These are phyloP conservation scores for Gymnopilus junonius DNA, from an alignment of 768 basidiomycete genomes.

Conservation along the genomic window DNA sequence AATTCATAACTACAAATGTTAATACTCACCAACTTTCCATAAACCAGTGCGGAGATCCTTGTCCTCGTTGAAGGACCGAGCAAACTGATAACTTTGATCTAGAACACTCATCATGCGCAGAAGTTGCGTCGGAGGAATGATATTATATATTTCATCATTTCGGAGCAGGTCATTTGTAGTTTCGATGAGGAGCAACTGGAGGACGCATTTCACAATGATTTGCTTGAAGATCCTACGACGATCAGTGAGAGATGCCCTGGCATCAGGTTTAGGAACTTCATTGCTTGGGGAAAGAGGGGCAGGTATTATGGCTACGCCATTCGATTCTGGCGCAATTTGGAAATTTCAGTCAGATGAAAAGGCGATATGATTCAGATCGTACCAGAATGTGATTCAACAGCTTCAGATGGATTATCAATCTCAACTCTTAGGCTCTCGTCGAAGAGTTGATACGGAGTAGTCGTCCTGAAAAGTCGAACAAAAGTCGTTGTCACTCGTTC, in stretches of 20 bases:
- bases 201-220: slow-evolving; percentile 99
- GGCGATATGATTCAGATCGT: slow-evolving; percentile 15
- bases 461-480: slow-evolving; percentile 95
- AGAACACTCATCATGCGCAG: slow-evolving; percentile 93
- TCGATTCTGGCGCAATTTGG: slow-evolving; percentile 49
- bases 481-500: slow-evolving; percentile 92
- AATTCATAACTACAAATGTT: not conserved
- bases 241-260: slow-evolving; percentile 62
- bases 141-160: slow-evolving; percentile 88
- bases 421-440: slow-evolving; percentile 90
- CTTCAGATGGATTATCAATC: slow-evolving; percentile 65
- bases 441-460: slow-evolving; percentile 96
- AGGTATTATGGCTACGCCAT: slow-evolving; percentile 74
- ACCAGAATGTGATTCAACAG: slow-evolving; percentile 48
- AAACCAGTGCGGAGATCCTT: slow-evolving; percentile 95
- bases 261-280: slow-evolving; percentile 49
- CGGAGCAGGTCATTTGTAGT: slow-evolving; percentile 95
- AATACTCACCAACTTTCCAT: slow-evolving; percentile 95
- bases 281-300: slow-evolving; percentile 85
- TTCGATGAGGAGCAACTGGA: slow-evolving; percentile 95
- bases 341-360: not conserved
- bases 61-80: slow-evolving; percentile 96
- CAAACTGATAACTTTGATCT: slow-evolving; percentile 98
- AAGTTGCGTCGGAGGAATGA: slow-evolving; percentile 93
- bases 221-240: slow-evolving; percentile 93